phyloP scores from a whole-genome alignment of 179 eudicot species.

The Sideroxylon spinosum region DNA sequence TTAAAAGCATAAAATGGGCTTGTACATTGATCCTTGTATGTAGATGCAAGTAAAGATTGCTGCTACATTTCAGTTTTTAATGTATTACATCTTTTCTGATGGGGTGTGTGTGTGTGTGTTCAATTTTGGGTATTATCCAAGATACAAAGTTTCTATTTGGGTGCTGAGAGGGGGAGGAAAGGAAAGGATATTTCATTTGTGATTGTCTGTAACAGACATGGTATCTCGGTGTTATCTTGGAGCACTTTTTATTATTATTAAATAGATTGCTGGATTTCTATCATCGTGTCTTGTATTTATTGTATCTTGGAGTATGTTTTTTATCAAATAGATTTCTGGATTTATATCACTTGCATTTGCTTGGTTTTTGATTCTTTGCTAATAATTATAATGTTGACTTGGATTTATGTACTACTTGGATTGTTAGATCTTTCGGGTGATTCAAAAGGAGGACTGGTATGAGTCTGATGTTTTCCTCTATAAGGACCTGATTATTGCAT shows the following conservation, averaged over 20 bases:
- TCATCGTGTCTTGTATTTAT: neutral
- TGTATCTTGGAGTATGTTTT: neutral
- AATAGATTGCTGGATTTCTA: neutral
- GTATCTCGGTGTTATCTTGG: neutral
- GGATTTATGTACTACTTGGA: constrained; percentile 2
- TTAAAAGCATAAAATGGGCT: neutral
- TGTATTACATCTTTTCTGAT: neutral
- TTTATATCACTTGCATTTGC: neutral
- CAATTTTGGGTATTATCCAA: neutral
- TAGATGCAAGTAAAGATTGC: neutral
- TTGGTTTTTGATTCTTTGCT: too few species aligned
- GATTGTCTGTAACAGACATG: neutral
- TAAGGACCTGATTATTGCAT: constrained; percentile 79
- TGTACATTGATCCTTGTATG: too few species aligned
- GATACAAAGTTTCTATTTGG: neutral
- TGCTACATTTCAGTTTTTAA: neutral
- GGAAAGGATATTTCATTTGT: neutral
- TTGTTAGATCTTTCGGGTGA: constrained; percentile 64
- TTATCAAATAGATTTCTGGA: neutral
- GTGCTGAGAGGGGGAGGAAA: neutral
- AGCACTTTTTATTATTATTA: neutral
- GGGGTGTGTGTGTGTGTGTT: too few species aligned
- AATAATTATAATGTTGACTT: neutral
- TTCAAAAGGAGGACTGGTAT: constrained; percentile 87
- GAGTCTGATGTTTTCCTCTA: constrained; percentile 71